Base-by-base conservation (phyloP, 495 filamentous ascomycete genomes). In the Hypoxylon subgilvum region DNA sequence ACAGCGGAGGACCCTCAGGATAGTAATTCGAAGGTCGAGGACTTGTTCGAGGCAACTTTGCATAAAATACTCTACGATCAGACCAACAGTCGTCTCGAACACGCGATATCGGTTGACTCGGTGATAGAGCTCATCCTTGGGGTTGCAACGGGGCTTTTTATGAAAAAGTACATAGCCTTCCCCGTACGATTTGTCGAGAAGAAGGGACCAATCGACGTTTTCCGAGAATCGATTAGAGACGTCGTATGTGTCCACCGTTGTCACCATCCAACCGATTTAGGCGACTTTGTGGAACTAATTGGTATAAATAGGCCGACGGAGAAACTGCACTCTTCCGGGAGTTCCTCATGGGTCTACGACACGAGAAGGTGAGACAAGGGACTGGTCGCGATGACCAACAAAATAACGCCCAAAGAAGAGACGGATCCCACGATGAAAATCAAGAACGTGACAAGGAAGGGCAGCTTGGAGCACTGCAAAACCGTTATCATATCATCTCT, bases 171-270 rank as follows among this genome's bases (percentile, higher is more conserved):
- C 18, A 48, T 56, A 56, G 31, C 52, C 2, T 13, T 6, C 9
- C 16, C 16, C 27, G 10, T 10, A 30, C 27, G 27, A 10, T 30
- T 30, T 30, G 5, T 12, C 10, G 22, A 47, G 10, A 48, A 19
- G 19, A 50, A 57, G 27, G 34, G 49, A 2, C 59, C 65, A 5
- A 66, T 67, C 31, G 45, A 63, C 18, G 39, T 39, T 36, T 69
- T 64, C 16, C 28, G 45, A 38, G 49, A 65, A 12, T 61, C 58
- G 10, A 40, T 66, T 14, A 59, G 57, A 40, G 18, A 53, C 32
- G 64, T 57, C 35, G 32, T 47, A 27, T 0, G 38, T 51, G 10
- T 30, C 27, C 27, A 5, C 5, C 27, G 10, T 30, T 10, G 5
- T 5, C 27, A 30, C 5, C 5, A 10, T 10, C 27, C 27, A 5